Evolutionary conservation across 1,284 basidiomycete species (phyloP), one percentile per base, ranked within the genome.

Genomic region (Moesziomyces aphidis): DNA sequence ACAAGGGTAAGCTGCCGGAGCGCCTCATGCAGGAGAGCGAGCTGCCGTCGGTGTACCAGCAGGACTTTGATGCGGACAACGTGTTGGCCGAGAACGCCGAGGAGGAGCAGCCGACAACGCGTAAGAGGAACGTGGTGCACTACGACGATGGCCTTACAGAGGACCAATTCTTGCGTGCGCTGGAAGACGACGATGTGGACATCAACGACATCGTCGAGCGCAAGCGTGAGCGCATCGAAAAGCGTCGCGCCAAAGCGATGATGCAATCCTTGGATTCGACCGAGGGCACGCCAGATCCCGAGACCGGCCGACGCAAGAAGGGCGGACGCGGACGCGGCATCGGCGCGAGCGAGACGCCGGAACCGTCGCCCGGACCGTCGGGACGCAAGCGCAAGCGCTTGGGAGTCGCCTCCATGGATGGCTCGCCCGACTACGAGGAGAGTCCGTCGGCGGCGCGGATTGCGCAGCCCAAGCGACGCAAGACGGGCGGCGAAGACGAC

Each of bases 61-160:
- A 86, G 4, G 93, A 94, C 78, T 83, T 84, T 69, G 83, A 83
- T 48, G 75, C 81, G 21, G 70, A 78, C 51, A 73, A 73, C 23
- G 59, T 76, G 4, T 43, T 69, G 45, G 62, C 61, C 23, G 81
- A 77, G 23, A 62, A 57, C 15, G 67, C 66, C 42, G 86, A 90
- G 1, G 78, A 90, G 24, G 79, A 85, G 59, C 81, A 85, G 48
- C 91, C 93, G 80, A 93, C 93, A 50, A 90, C 93, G 68, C 94
- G 95, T 46, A 91, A 93, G 82, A 89, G 96, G 62, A 90, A 90
- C 62, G 89, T 92, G 34, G 94, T 99, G 60, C 92, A 91, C 83
- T 99, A 99, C 85, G 95, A 93, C 72, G 96, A 98, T 83, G 95
- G 95, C 21, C 88, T 98, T 55, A 92, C 91, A 57, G 95, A 98